These are phyloP conservation scores for Rhododendron simsii DNA, from an alignment of 148 eudicot species.

Conservation along the genomic window DNA sequence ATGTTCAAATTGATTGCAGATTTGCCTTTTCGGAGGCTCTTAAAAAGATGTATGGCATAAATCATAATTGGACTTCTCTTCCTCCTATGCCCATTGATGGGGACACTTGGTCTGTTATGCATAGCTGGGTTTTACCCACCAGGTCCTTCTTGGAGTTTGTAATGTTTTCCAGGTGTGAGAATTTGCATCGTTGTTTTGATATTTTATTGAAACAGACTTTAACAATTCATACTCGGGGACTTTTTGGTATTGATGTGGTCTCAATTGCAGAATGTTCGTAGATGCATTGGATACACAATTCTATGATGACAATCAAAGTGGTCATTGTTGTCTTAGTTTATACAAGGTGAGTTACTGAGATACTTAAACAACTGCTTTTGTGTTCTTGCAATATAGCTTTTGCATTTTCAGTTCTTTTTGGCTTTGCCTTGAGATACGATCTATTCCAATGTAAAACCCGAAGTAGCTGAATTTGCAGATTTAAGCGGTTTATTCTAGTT, in stretches of 20 bases:
- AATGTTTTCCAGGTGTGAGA: constrained; percentile 76
- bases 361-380: neutral
- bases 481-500: neutral
- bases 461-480: neutral
- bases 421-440: neutral
- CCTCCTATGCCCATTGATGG: constrained; percentile 82
- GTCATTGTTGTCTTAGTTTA: constrained; percentile 70
- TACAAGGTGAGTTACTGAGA: constrained; percentile 42
- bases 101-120: constrained; percentile 90
- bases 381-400: neutral
- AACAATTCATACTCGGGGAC: neutral
- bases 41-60: constrained; percentile 70
- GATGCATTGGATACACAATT: constrained; percentile 71
- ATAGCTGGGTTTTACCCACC: constrained; percentile 91
- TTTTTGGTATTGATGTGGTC: neutral
- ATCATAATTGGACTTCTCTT: constrained; percentile 35
- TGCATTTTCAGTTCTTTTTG: neutral
- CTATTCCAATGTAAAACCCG: neutral
- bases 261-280: constrained; percentile 74
- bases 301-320: constrained; percentile 55
- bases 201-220: neutral
- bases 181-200: neutral
- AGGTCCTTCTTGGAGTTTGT: constrained; percentile 83
- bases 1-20: constrained; percentile 32
- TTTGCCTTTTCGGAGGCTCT: constrained; percentile 72